A percentile compares a stretch with the other conserved stretches of the same genome.
Evolutionary conservation across 2,329 filamentous ascomycete genomes (phyloP).

Genomic region (Penicillium sp.): DNA sequence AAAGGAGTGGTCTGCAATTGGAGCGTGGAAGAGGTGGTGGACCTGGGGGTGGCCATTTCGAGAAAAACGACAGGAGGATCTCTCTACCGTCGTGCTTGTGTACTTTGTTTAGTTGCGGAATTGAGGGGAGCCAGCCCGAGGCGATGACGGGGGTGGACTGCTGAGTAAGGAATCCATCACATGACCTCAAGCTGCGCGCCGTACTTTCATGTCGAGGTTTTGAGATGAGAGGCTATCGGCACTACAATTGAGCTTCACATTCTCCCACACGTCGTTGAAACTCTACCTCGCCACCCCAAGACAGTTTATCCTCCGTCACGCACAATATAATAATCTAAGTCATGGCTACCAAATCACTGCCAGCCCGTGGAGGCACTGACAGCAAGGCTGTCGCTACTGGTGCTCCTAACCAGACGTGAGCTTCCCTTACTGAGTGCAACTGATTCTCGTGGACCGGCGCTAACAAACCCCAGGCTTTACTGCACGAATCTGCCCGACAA

Average conservation of each 20-base stretch:
- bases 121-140: slow-evolving; percentile 6
- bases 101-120: slow-evolving; percentile 12
- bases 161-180: slow-evolving; percentile 23
- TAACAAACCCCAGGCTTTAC: slow-evolving; percentile 65
- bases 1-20: slow-evolving; percentile 97
- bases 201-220: slow-evolving; percentile 14
- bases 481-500: slow-evolving; percentile 85
- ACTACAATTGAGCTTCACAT: slow-evolving; percentile 10
- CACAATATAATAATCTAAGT: neutral
- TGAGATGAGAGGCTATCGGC: slow-evolving; percentile 1
- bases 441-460: slow-evolving; percentile 7
- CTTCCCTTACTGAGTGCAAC: slow-evolving; percentile 19
- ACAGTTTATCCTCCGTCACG: too few species aligned
- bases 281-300: neutral
- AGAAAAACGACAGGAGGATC: slow-evolving; percentile 74
- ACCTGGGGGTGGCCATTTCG: slow-evolving; percentile 80
- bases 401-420: slow-evolving; percentile 74
- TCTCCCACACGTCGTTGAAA: neutral
- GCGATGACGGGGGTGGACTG: slow-evolving; percentile 19
- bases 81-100: slow-evolving; percentile 80
- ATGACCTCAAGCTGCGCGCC: slow-evolving; percentile 18
- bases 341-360: slow-evolving; percentile 42
- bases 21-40: slow-evolving; percentile 93
- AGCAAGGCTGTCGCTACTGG: slow-evolving; percentile 43
- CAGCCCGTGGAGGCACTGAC: slow-evolving; percentile 41